Percentiles rank a stretch among this genome's conserved stretches.
These are phyloP conservation scores for Platanthera zijinensis DNA, from an alignment of 106 monocot species.

Conservation along the genomic window DNA sequence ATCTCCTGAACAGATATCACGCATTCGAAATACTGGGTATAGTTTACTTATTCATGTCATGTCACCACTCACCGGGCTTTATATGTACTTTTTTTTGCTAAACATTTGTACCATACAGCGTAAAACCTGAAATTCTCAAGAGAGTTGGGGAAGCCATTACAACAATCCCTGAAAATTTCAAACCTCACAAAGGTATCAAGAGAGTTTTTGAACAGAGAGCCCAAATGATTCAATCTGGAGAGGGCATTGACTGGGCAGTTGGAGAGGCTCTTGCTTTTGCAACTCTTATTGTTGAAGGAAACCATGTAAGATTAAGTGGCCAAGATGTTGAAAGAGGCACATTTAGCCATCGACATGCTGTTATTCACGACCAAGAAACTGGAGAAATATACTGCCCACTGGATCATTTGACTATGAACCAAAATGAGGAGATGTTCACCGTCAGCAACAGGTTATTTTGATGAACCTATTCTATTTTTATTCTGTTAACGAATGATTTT, in stretches of 20 bases:
- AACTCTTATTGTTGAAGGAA: slow-evolving; percentile 66
- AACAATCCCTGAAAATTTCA: slow-evolving; percentile 64
- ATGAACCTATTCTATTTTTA: slow-evolving; percentile 6
- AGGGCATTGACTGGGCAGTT: slow-evolving; percentile 81
- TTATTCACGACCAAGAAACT: slow-evolving; percentile 67
- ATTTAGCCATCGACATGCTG: slow-evolving; percentile 76
- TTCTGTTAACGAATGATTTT: too few species aligned
- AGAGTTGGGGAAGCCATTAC: slow-evolving; percentile 73
- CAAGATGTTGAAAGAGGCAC: slow-evolving; percentile 92
- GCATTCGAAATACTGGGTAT: slow-evolving; percentile 76
- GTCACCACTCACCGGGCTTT: background rate
- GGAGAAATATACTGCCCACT: slow-evolving; percentile 64
- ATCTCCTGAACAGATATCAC: slow-evolving; percentile 80
- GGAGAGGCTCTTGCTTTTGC: slow-evolving; percentile 81
- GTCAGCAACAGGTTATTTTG: slow-evolving; percentile 68
- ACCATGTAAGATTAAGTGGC: slow-evolving; percentile 76
- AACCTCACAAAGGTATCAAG: slow-evolving; percentile 65
- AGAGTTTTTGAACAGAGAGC: slow-evolving; percentile 58
- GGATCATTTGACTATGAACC: slow-evolving; percentile 61
- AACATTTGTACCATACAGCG: slow-evolving; percentile 23
- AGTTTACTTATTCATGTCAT: background rate
- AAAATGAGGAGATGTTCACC: slow-evolving; percentile 73
- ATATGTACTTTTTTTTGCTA: background rate
- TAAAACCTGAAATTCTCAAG: slow-evolving; percentile 72
- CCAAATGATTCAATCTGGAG: slow-evolving; percentile 74